These are phyloP conservation scores for Vanrija pseudolonga DNA, from an alignment of 1,284 basidiomycete genomes.

Conservation along the genomic window DNA sequence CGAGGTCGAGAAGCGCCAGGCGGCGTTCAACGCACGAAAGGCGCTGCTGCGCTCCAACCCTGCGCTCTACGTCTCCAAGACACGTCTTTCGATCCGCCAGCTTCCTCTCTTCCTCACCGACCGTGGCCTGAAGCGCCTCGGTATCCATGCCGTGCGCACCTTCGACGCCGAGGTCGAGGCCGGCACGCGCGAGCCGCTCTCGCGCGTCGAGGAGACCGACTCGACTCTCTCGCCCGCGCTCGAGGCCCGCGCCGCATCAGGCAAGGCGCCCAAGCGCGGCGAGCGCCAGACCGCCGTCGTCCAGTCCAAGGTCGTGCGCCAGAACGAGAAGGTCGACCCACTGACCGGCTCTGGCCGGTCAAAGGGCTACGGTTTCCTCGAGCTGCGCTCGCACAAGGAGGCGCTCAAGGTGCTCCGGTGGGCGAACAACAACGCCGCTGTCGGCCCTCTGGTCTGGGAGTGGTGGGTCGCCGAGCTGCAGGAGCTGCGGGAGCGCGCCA, in stretches of 20 bases:
- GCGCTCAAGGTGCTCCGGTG: constrained; percentile 87
- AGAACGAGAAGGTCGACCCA: constrained; percentile 75
- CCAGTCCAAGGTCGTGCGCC: constrained; percentile 84
- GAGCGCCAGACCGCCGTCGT: constrained; percentile 60
- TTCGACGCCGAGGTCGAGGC: constrained; percentile 77
- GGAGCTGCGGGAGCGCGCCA: constrained; percentile 60
- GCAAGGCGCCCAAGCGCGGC: constrained; percentile 46
- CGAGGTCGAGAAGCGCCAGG: constrained; percentile 77
- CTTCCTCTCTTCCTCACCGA: constrained; percentile 88
- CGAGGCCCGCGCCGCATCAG: constrained; percentile 42
- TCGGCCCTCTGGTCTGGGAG: constrained; percentile 62
- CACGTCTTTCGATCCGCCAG: constrained; percentile 87
- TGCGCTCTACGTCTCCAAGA: constrained; percentile 87
- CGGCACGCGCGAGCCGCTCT: constrained; percentile 62
- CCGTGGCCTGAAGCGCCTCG: constrained; percentile 80
- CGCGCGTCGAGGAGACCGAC: constrained; percentile 66
- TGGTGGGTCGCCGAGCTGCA: constrained; percentile 83
- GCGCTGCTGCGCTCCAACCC: constrained; percentile 82
- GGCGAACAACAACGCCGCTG: constrained; percentile 81
- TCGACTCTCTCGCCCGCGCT: constrained; percentile 45
- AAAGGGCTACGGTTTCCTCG: constrained; percentile 94
- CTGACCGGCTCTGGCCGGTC: constrained; percentile 80
- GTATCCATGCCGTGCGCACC: constrained; percentile 69
- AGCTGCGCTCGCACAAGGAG: constrained; percentile 81
- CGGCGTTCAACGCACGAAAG: constrained; percentile 76